phyloP scores from a whole-genome alignment of 2,329 filamentous ascomycete genomes.

The Neodidymelliopsis sp. region DNA sequence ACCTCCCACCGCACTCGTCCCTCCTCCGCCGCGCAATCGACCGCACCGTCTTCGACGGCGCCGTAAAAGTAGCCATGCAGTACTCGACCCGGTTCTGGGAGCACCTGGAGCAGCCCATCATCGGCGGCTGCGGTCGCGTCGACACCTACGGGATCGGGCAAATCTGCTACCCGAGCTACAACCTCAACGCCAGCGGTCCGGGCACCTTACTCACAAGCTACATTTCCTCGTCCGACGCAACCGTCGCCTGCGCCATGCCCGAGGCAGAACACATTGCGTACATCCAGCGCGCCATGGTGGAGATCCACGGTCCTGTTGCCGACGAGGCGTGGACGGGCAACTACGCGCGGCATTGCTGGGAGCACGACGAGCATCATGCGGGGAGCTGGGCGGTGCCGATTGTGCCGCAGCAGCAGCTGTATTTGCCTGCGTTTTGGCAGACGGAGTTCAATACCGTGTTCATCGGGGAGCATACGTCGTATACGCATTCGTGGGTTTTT shows the following conservation, averaged over 20 bases:
- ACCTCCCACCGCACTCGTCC: slow-evolving; percentile 59
- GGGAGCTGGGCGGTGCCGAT: slow-evolving; percentile 67
- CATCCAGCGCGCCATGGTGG: slow-evolving; percentile 67
- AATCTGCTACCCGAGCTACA: slow-evolving; percentile 71
- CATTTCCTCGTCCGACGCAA: slow-evolving; percentile 51
- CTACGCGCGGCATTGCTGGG: slow-evolving; percentile 70
- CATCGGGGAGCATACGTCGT: slow-evolving; percentile 69
- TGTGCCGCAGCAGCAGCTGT: slow-evolving; percentile 70
- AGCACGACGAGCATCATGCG: slow-evolving; percentile 63
- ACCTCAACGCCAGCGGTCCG: slow-evolving; percentile 64
- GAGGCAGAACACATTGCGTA: slow-evolving; percentile 68
- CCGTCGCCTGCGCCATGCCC: slow-evolving; percentile 54
- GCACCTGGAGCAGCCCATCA: slow-evolving; percentile 60
- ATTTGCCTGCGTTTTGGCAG: slow-evolving; percentile 72
- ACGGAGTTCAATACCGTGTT: slow-evolving; percentile 72
- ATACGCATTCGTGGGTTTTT: slow-evolving; percentile 72
- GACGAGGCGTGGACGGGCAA: slow-evolving; percentile 67
- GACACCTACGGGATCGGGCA: slow-evolving; percentile 66
- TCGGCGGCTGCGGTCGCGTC: slow-evolving; percentile 66
- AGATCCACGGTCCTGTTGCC: slow-evolving; percentile 67
- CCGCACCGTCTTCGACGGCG: slow-evolving; percentile 54
- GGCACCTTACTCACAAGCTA: slow-evolving; percentile 67
- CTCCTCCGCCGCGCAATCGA: slow-evolving; percentile 55
- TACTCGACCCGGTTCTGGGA: slow-evolving; percentile 68
- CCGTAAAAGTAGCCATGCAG: slow-evolving; percentile 67